Base-by-base conservation (phyloP, 768 basidiomycete species). In the Plicaturopsis crispa region DNA sequence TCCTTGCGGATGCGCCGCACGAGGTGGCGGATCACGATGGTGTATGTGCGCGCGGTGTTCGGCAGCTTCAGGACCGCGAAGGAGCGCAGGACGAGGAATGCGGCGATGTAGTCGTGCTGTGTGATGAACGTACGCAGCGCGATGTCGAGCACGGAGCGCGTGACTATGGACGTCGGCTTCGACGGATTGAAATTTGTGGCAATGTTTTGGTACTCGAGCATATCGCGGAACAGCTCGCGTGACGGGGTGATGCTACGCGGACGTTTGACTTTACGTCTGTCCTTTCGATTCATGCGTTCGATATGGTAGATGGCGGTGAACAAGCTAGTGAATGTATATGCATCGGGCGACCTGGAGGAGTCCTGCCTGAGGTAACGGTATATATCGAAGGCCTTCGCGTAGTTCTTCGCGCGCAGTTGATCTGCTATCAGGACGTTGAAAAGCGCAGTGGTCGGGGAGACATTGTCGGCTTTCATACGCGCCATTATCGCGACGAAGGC, bases 341-440 rank as follows among this genome's bases (percentile, higher is more conserved):
- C 57, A 41, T 73, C 64, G 5, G 72, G 75, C 1, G 50, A 51
- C 36, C 67, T 49, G 4, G 55, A 39, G 1, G 64, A 54, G 22
- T 65, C 51, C 19, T 33, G 40, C 45, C 63, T 53, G 33, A 78
- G 49, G 16, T 63, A 38, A 6, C 48, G 48, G 45, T 75, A 79
- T 4, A 75, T 52, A 3, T 57, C 47, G 42, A 75, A 70, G 5
- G 66, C 69, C 13, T 59, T 55, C 4, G 45, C 47, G 34, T 61
- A 53, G 4, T 58, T 56, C 10, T 51, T 39, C 1, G 50, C 51
- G 10, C 60, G 48, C 24, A 62, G 47, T 39, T 71, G 64, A 12
- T 56, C 53, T 5, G 63, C 55, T 11, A 78, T 63, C 43, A 79
- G 62, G 6, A 63, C 43, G 39, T 78, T 75, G 55, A 75, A 66